Evolutionary conservation across 2,329 filamentous ascomycete genomes (phyloP), one percentile per base, ranked within the genome.

Genomic region (Paecilomyces sp.): DNA sequence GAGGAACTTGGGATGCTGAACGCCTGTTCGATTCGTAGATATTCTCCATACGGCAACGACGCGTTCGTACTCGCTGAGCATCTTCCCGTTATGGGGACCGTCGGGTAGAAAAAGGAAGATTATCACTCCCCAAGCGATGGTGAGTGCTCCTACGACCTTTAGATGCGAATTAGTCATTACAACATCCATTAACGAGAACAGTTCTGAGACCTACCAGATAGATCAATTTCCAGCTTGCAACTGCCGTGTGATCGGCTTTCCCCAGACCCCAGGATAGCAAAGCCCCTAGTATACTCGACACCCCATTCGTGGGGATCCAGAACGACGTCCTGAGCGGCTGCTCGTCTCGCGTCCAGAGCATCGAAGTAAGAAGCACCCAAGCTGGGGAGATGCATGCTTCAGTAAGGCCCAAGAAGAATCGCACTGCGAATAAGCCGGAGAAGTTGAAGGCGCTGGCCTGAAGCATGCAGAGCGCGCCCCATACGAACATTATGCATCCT

Each of bases 391-490:
- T 66, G n/a, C 72, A 58, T 22, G 30, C 41, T 50, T 75, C 74
- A 9, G 71, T 69, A 55, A 80, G 71, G 25, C 79, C 79, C 67
- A 81, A 73, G 2, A 80, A 70, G 53, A 82, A 76, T 24, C 80
- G 75, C 56, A 81, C 70, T 0, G 78, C 74, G 1, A 82, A 66
- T 5, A 82, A 72, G 9, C 76, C 74, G 1, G 72, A 72, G 63
- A 75, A 79, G 56, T 73, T 74, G 54, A 67, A 72, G 0, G 72
- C 73, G 1, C 70, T 74, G n/a, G 72, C 68, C 58, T 77, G 74
- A 9, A 72, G 68, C 58, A 73, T 68, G 30, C 76, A 68, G n/a
- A 79, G 63, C 0, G 70, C 64, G 24, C 72, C 73, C 80, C 80
- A 82, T 47, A 76, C 58, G 3, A 75, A 58, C 6, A 76, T 65